Conservation (phyloP, 1,139 yeast species). For the Hyphopichia pseudoburtonii region DNA sequence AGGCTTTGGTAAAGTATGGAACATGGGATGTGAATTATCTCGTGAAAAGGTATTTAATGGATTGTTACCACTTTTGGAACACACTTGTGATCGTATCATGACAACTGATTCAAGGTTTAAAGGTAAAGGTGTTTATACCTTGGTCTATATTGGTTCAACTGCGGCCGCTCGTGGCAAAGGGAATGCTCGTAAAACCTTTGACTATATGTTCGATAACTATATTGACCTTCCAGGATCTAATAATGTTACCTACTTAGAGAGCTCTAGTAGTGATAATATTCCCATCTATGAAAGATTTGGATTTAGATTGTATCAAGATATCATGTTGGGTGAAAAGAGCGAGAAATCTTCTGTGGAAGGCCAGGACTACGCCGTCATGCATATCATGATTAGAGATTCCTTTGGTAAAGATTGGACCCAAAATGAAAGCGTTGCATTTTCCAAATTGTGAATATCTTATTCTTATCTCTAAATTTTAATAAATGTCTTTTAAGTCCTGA, state of each 20-base stretch:
- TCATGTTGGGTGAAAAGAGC: slow-evolving; percentile 45
- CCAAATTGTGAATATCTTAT: slow-evolving; percentile 13
- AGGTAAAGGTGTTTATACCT: slow-evolving; percentile 48
- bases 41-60: slow-evolving; percentile 55
- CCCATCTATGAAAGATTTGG: slow-evolving; percentile 63
- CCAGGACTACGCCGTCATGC: slow-evolving; percentile 53
- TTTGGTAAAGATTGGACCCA: slow-evolving; percentile 41
- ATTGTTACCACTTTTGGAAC: slow-evolving; percentile 57
- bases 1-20: slow-evolving; percentile 57
- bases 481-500: too few species aligned
- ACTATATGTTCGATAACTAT: slow-evolving; percentile 52
- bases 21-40: slow-evolving; percentile 52
- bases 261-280: slow-evolving; percentile 51
- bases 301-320: slow-evolving; percentile 50
- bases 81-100: slow-evolving; percentile 42
- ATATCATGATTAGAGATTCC: slow-evolving; percentile 55
- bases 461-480: neutral
- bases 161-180: slow-evolving; percentile 67
- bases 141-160: slow-evolving; percentile 62
- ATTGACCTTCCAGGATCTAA: slow-evolving; percentile 43
- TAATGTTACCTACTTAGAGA: slow-evolving; percentile 55
- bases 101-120: slow-evolving; percentile 33
- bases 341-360: slow-evolving; percentile 36
- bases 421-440: slow-evolving; percentile 15
- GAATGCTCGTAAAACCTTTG: slow-evolving; percentile 57